Evolutionary conservation across 108 stramenopile genomes (phyloP).

Genomic region (Nannochloropsis salina): DNA sequence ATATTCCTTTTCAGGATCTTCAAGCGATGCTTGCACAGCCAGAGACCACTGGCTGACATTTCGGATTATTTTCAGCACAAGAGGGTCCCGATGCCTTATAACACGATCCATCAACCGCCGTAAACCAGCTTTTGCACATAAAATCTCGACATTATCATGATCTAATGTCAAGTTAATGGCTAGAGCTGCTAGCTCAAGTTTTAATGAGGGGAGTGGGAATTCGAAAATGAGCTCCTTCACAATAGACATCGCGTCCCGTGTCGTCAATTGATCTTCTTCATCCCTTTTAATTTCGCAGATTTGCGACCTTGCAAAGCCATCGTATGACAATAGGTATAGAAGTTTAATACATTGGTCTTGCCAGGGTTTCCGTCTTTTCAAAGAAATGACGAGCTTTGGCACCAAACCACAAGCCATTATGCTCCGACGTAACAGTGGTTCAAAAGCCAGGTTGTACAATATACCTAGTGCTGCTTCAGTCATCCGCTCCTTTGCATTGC

Average conservation of each 20-base stretch:
- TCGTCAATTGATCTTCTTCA: neutral
- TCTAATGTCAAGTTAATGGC: slow-evolving; percentile 14
- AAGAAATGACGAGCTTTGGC: neutral
- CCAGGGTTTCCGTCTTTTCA: neutral
- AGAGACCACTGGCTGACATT: slow-evolving; percentile 24
- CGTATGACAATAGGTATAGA: neutral
- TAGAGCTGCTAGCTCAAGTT: neutral
- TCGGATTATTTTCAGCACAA: slow-evolving; percentile 13
- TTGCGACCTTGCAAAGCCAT: neutral
- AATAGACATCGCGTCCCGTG: neutral
- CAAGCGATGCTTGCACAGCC: neutral
- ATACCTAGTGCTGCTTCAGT: neutral
- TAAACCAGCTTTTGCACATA: slow-evolving; percentile 1
- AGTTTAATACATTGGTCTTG: neutral
- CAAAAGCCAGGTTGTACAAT: slow-evolving; percentile 20
- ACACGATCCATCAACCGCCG: slow-evolving; percentile 18
- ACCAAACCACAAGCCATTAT: neutral
- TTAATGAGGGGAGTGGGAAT: neutral
- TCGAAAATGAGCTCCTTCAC: slow-evolving; percentile 21
- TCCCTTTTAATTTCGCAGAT: neutral
- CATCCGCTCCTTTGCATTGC: neutral
- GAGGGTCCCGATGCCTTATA: neutral
- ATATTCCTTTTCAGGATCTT: neutral
- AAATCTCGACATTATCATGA: neutral
- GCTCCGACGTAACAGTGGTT: neutral